Conservation (phyloP, 1,284 basidiomycete species). For the Schizophyllum amplum region DNA sequence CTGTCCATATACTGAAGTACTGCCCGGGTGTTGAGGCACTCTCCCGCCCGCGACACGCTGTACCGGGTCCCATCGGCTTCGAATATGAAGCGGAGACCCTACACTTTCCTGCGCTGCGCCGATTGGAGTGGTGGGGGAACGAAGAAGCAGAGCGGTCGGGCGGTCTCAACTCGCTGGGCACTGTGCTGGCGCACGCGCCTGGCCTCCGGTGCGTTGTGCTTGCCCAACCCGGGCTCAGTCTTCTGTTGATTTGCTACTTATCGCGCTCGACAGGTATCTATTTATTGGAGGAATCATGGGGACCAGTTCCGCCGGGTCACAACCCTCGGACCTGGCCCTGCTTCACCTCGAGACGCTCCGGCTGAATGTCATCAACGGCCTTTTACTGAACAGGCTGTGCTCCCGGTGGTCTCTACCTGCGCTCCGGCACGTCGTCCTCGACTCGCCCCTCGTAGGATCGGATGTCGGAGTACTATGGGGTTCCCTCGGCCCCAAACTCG, state of each 20-base stretch:
- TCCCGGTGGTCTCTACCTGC: constrained; percentile 45
- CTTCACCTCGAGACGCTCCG: constrained; percentile 42
- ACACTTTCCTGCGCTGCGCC: constrained; percentile 37
- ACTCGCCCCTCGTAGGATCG: constrained; percentile 29
- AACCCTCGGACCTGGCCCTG: constrained; percentile 32
- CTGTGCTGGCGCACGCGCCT: constrained; percentile 44
- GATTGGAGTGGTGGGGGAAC: constrained; percentile 63
- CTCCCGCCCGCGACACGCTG: constrained; percentile 32
- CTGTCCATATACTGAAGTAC: constrained; percentile 36
- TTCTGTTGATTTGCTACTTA: background rate
- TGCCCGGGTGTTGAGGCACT: constrained; percentile 49
- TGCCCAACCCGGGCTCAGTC: background rate
- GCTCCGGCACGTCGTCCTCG: constrained; percentile 39
- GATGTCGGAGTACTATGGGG: constrained; percentile 38
- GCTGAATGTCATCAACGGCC: constrained; percentile 38
- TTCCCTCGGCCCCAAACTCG: constrained; percentile 40
- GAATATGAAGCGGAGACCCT: constrained; percentile 39
- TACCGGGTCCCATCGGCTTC: constrained; percentile 24
- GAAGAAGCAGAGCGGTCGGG: constrained; percentile 51
- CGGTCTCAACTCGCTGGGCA: constrained; percentile 53
- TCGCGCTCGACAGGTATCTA: constrained; percentile 28
- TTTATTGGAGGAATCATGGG: constrained; percentile 43
- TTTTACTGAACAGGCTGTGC: too few species aligned
- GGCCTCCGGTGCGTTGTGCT: constrained; percentile 27
- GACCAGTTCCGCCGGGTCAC: constrained; percentile 16